Conservation (phyloP, 192 early-diverging fungal species). For the Coemansia sp. region DNA sequence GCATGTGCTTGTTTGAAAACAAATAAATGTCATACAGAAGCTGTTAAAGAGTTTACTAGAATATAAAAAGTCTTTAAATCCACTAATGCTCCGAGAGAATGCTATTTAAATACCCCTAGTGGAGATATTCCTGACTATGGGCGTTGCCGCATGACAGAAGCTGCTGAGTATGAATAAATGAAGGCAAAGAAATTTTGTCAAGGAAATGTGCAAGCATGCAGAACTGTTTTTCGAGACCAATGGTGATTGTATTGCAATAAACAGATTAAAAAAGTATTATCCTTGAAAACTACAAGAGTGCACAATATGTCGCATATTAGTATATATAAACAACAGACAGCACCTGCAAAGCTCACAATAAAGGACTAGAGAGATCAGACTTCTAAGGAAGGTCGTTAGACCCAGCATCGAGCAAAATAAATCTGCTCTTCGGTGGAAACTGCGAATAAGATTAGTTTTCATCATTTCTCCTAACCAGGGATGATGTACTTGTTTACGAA, state of each 20-base stretch:
- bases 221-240: no score
- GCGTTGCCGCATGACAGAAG: no score
- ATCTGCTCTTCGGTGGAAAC: conserved; percentile 50
- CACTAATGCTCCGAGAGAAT: no score
- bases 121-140: no score
- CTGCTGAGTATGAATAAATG: no score
- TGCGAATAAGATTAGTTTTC: conserved; percentile 46
- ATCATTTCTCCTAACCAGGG: conserved; percentile 15
- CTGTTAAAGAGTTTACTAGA: not conserved
- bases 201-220: no score
- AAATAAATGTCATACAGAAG: not conserved
- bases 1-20: conserved; percentile 12
- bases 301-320: not conserved
- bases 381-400: conserved; percentile 52
- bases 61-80: no score
- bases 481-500: not conserved
- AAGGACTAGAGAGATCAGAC: conserved; percentile 36
- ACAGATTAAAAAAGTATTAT: no score
- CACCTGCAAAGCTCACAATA: not conserved
- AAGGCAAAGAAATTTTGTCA: no score
- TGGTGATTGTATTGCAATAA: no score
- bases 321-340: not conserved
- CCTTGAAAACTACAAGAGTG: not conserved
- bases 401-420: conserved; percentile 33
- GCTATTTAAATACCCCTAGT: no score